Conservation (phyloP, 108 stramenopile genomes). For the Cyclotella distinguenda region DNA sequence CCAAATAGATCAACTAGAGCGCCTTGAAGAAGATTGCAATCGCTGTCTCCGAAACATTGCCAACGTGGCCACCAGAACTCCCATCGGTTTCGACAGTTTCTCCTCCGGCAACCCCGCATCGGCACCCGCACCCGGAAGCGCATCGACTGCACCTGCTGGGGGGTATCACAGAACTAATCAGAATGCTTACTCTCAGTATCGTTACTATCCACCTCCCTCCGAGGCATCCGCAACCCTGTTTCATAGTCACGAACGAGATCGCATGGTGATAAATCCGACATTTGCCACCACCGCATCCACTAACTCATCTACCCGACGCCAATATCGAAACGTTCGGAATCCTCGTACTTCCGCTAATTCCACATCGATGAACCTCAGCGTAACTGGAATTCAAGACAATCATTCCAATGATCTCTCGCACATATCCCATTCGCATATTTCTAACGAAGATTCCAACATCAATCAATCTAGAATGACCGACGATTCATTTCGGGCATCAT, state of each 20-base stretch:
- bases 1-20: constrained; percentile 25
- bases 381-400: neutral
- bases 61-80: constrained; percentile 21
- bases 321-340: neutral
- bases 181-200: constrained; percentile 18
- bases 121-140: neutral
- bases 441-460: neutral
- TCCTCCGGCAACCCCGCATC: neutral
- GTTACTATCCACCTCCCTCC: constrained; percentile 32
- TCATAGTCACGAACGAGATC: neutral
- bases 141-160: neutral
- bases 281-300: neutral
- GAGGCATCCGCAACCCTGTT: neutral
- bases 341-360: neutral
- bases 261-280: neutral
- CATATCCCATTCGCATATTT: constrained; percentile 15
- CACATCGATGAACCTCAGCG: neutral
- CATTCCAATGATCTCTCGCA: neutral
- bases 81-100: constrained; percentile 18
- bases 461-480: neutral
- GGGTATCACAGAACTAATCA: neutral
- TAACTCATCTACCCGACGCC: neutral
- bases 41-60: constrained; percentile 19
- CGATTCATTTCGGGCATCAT: constrained; percentile 7
- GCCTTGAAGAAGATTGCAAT: constrained; percentile 34